Evolutionary conservation across 129 eudicot species (phyloP), one percentile per base, ranked within the genome.

Genomic region (Saposhnikovia divaricata): DNA sequence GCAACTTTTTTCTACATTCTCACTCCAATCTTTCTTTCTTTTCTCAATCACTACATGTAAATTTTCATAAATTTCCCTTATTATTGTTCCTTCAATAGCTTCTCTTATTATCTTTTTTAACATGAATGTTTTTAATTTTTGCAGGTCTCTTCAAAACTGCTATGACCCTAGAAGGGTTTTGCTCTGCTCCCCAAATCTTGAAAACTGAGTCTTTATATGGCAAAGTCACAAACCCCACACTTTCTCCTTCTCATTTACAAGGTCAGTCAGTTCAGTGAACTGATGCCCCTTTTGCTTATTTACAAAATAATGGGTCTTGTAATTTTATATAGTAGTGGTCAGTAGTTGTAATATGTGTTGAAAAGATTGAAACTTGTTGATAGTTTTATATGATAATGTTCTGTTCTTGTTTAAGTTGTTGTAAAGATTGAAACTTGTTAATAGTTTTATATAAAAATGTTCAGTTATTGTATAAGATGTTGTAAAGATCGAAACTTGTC

Each of bases 231-330:
- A 90, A 92, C 53, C 99, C 99, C 70, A 95, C 99, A 47, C 92
- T 95, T 42, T 84, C 96, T 14, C 97, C 99, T 80, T 85, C 96
- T 86, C 97, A 95, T 82, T 89, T 95, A 31, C 90, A 86, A 95
- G 97, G 97, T 91, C 28, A 63, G 37, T 63, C 28, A 63, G 37
- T 25, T 63, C 69, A 51, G 83, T 78, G 8, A n/a, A n/a, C n/a
- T n/a, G n/a, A 42, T 43, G 66, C 81, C 77, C 73, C 55, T 53
- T 87, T 81, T 48, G 68, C 42, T 89, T 42, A 4, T 68, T 14
- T 38, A 10, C n/a, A 76, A 75, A 48, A 57, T 9, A 16, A 27
- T 48, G 38, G 31, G 77, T 69, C 27, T 16, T 18, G 9, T 15
- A 71, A 38, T 18, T 16, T 37, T 5, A 5, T 38, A 7, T 71